Percentiles rank a stretch among this genome's conserved stretches.
These are phyloP conservation scores for Paraurostyla sp. DNA, from an alignment of 73 alveolate genomes.

Conservation along the genomic window DNA sequence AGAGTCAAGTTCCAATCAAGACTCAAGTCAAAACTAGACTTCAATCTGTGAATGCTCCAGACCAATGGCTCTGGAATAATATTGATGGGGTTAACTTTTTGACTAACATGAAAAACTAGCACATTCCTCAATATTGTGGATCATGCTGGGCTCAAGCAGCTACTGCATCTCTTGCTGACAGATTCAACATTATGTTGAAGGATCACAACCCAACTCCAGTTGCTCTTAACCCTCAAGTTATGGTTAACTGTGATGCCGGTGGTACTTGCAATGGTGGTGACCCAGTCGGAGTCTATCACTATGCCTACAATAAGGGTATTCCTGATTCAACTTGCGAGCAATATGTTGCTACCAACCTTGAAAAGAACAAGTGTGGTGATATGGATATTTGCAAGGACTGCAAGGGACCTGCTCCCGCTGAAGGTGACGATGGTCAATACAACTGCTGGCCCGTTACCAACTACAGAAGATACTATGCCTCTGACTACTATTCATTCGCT, in stretches of 20 bases:
- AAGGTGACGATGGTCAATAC: constrained; percentile 66
- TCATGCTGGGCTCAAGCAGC: constrained; percentile 95
- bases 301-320: constrained; percentile 76
- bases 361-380: constrained; percentile 63
- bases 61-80: constrained; percentile 80
- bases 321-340: constrained; percentile 85
- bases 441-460: constrained; percentile 80
- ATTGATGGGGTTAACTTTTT: constrained; percentile 89
- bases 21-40: constrained; percentile 7
- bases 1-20: not conserved
- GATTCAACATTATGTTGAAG: constrained; percentile 81
- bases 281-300: constrained; percentile 81
- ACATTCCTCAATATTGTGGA: constrained; percentile 90
- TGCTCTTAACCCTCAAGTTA: constrained; percentile 76
- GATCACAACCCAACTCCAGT: constrained; percentile 80
- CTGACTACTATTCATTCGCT: constrained; percentile 76
- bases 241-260: constrained; percentile 90
- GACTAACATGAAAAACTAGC: constrained; percentile 90
- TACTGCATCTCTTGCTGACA: constrained; percentile 88
- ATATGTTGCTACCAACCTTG: constrained; percentile 79
- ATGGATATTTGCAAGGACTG: constrained; percentile 79
- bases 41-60: constrained; percentile 56
- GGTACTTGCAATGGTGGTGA: constrained; percentile 91
- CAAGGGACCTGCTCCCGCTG: constrained; percentile 71
- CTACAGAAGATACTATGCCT: constrained; percentile 71